A percentile compares a stretch with the other conserved stretches of the same genome.
Conservation (phyloP, 176 grass and related monocot species). For the Canna indica region DNA sequence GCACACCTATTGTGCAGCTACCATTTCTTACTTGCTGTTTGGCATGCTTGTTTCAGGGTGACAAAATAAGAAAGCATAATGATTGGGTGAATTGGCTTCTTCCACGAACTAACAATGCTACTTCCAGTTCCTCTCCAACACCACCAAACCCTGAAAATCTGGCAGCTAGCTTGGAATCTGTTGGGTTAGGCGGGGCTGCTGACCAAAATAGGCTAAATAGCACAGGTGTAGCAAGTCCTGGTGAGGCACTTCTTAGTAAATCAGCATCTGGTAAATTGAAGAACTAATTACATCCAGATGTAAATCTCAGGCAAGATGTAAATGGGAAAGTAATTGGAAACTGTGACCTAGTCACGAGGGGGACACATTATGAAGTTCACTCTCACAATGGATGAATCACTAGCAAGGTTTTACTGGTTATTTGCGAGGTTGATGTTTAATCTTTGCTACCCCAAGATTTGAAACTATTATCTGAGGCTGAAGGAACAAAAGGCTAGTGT, state of each 20-base stretch:
- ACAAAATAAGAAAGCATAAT: slow-evolving; percentile 61
- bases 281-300: background rate
- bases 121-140: slow-evolving; percentile 32
- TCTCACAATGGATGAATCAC: background rate
- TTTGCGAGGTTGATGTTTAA: background rate
- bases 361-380: background rate
- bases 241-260: slow-evolving; percentile 50
- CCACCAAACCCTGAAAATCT: slow-evolving; percentile 34
- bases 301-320: background rate
- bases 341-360: background rate
- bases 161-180: slow-evolving; percentile 33
- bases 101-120: slow-evolving; percentile 31
- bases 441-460: background rate
- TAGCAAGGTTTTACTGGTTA: background rate
- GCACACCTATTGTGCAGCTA: background rate
- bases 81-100: slow-evolving; percentile 74
- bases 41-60: slow-evolving; percentile 36
- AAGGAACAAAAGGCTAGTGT: background rate
- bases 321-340: background rate
- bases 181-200: slow-evolving; percentile 45
- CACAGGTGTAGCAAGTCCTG: slow-evolving; percentile 21
- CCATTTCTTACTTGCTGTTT: background rate
- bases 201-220: slow-evolving; percentile 31
- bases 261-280: slow-evolving; percentile 5
- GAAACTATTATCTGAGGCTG: background rate